Evolutionary conservation across 2,329 filamentous ascomycete genomes (phyloP).

Genomic region (Periconia digitata): DNA sequence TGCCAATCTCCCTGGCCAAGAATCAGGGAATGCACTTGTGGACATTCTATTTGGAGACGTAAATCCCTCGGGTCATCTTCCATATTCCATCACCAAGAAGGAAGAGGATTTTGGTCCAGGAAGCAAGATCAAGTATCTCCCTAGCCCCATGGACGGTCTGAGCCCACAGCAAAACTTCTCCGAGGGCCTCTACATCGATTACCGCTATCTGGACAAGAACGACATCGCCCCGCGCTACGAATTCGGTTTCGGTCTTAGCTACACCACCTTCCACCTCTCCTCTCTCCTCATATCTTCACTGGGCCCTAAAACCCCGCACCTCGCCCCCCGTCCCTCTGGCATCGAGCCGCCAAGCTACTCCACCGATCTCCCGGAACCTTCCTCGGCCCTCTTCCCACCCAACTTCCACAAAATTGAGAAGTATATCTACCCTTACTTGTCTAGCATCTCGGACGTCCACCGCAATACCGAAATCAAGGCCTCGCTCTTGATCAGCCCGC

Average conservation of each 20-base stretch:
- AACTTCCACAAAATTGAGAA: conserved; percentile 64
- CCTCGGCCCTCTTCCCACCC: conserved; percentile 62
- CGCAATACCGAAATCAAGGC: conserved; percentile 52
- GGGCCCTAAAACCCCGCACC: conserved; percentile 49
- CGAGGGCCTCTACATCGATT: conserved; percentile 86
- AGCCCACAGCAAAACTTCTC: conserved; percentile 80
- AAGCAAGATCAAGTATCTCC: conserved; percentile 68
- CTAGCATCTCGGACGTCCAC: conserved; percentile 51
- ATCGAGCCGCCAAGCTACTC: conserved; percentile 51
- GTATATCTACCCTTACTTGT: conserved; percentile 74
- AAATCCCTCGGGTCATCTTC: conserved; percentile 54
- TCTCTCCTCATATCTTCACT: conserved; percentile 50
- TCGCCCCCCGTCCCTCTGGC: conserved; percentile 37
- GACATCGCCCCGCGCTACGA: conserved; percentile 75
- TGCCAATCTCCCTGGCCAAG: conserved; percentile 71
- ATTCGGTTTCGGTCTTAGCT: conserved; percentile 84
- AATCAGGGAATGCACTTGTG: conserved; percentile 44
- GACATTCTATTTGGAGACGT: conserved; percentile 44
- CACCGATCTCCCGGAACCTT: conserved; percentile 55
- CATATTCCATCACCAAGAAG: conserved; percentile 60
- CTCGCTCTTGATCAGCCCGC: conserved; percentile 55
- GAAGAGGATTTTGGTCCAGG: conserved; percentile 75
- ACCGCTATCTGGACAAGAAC: conserved; percentile 82
- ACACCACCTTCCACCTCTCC: conserved; percentile 70
- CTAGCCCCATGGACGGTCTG: conserved; percentile 58